These are phyloP conservation scores for Epichloe bromicola DNA, from an alignment of 2,329 filamentous ascomycete species.

Conservation along the genomic window DNA sequence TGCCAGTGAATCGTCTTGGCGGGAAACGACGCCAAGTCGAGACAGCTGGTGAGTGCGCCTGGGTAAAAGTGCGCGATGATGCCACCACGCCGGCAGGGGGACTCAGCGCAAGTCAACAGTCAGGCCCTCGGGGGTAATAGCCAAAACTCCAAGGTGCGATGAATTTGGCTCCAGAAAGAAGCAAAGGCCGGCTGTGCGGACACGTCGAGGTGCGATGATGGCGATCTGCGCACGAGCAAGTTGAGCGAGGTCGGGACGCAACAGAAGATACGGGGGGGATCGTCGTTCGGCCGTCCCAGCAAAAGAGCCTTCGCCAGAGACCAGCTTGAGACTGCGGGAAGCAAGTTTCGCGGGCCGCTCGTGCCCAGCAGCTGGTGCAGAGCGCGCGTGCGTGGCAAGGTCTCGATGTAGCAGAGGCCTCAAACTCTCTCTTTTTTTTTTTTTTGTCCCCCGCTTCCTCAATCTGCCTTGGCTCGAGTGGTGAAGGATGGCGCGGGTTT, in stretches of 20 bases:
- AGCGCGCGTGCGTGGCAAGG: background rate
- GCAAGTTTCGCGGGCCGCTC: background rate
- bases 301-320: background rate
- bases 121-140: too few relatives aligned
- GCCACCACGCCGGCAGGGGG: slow-evolving; percentile 3
- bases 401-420: background rate
- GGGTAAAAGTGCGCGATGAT: background rate
- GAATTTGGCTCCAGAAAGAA: background rate
- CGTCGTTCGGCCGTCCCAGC: slow-evolving; percentile 1
- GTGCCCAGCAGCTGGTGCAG: slow-evolving; percentile 1
- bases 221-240: slow-evolving; percentile 6
- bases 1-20: background rate
- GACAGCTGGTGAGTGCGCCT: slow-evolving; percentile 4
- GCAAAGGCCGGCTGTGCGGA: background rate
- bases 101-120: background rate
- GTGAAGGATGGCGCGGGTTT: slow-evolving; percentile 3
- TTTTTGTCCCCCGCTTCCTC: background rate
- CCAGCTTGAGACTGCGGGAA: background rate
- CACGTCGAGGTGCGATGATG: background rate
- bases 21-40: slow-evolving; percentile 1
- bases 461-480: background rate
- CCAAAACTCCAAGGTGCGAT: background rate
- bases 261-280: slow-evolving; percentile 11
- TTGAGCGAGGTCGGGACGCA: slow-evolving; percentile 11
- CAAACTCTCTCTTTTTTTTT: background rate